A percentile compares a stretch with the other conserved stretches of the same genome.
phyloP scores from a whole-genome alignment of 306 rosid species.

The Mimosa pudica region DNA sequence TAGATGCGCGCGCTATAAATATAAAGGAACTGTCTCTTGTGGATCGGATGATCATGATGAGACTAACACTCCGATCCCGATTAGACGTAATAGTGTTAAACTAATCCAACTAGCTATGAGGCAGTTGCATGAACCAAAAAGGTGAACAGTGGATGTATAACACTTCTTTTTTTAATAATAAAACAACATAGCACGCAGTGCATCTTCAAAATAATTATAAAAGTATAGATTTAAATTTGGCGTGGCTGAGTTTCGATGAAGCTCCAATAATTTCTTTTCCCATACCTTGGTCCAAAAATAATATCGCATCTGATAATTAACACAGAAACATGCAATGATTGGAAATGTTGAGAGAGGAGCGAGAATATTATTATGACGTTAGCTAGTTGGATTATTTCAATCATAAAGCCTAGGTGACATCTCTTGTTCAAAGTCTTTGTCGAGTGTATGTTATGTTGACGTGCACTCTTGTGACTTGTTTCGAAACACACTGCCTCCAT shows the following conservation, averaged over 20 bases:
- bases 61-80: background rate
- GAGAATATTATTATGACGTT: background rate
- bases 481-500: background rate
- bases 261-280: background rate
- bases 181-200: background rate
- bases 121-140: background rate
- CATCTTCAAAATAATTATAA: background rate
- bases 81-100: background rate
- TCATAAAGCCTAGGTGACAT: conserved; percentile 23
- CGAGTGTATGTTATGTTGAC: background rate
- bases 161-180: background rate
- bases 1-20: no score
- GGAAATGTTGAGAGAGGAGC: background rate
- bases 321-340: conserved; percentile 20
- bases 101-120: no score
- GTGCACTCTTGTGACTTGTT: background rate
- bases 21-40: background rate
- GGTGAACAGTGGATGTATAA: background rate
- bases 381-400: conserved; percentile 28
- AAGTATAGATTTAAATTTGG: background rate
- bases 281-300: background rate
- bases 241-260: background rate
- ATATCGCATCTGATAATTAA: background rate
- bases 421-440: background rate
- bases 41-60: background rate